Base-by-base conservation (phyloP, 305 asterid genomes). In the Fraxinus sp. region DNA sequence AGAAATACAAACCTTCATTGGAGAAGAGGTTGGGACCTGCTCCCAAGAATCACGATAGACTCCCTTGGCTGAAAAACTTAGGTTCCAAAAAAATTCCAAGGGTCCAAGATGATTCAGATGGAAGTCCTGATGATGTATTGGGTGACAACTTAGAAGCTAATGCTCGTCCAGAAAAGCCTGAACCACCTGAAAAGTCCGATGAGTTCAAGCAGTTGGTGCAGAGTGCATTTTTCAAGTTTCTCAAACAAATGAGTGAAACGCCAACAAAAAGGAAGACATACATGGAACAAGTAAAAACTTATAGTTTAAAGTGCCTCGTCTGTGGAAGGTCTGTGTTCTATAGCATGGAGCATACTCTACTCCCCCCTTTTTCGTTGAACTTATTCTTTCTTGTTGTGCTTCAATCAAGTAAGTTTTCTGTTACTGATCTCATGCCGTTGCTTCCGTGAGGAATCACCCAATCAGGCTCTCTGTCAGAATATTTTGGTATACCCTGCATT, bases 281-380 rank as follows among this genome's bases (percentile, higher is more conserved):
- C 87, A 64, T 14, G 82, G 91, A 87, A 82, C 87, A 86, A 80
- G 90, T 87, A 84, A 82, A 80, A 73, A 85, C 81, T 81, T 88
- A 92, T 91, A 83, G 81, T 87, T 83, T 92, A 85, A 92, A 89
- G 90, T 92, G 96, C 90, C 82, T 87, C 78, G 90, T 89, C 37
- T 89, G 94, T 74, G 91, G 92, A 91, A 92, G 96, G 96, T 92
- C 87, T 86, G 94, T 92, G 87, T 84, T 87, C 83, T 88, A 82
- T 82, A 83, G 84, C 87, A 80, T 78, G 92, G 90, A 83, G 86
- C 86, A 30, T 80, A 82, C 78, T 18, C 57, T 72, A 82, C 37
- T 86, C 82, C 86, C 80, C 41, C 41, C 4, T 81, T 83, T 83
- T 88, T 80, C 33, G 72, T 81, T 87, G 75, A 80, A 85, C 85